Evolutionary conservation across 2,329 filamentous ascomycete species (phyloP).

Genomic region (Sclerotinia nivalis): DNA sequence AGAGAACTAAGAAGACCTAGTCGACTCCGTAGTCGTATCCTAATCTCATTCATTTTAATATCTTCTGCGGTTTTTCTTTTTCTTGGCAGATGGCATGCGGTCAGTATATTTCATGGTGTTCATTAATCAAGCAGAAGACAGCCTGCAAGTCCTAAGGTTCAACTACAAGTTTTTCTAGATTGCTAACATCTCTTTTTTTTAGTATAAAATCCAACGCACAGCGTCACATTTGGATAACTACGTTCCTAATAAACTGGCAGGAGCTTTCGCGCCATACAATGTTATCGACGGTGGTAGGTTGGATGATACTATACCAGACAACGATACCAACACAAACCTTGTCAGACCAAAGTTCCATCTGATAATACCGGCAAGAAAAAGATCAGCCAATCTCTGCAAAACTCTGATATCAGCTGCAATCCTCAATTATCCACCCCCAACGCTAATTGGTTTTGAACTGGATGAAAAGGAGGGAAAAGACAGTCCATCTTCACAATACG

Average conservation of each 20-base stretch:
- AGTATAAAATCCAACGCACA: conserved; percentile 29
- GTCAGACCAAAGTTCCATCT: conserved; percentile 51
- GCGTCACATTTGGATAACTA: conserved; percentile 25
- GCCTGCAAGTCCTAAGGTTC: not conserved
- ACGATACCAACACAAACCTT: conserved; percentile 20
- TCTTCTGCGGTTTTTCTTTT: conserved; percentile 25
- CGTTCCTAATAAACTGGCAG: conserved; percentile 27
- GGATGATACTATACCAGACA: conserved; percentile 24
- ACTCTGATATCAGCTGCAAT: conserved; percentile 58
- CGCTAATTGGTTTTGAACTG: conserved; percentile 48
- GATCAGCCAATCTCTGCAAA: conserved; percentile 52
- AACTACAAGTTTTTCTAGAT: not conserved
- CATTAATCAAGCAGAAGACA: not conserved
- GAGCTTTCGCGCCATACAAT: conserved; percentile 24
- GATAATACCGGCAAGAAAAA: conserved; percentile 52
- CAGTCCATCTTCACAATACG: conserved; percentile 20
- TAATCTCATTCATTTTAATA: conserved; percentile 25
- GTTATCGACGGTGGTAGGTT: conserved; percentile 24
- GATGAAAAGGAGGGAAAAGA: conserved; percentile 12
- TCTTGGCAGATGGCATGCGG: conserved; percentile 24
- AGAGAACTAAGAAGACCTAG: conserved; percentile 30
- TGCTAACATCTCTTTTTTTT: not conserved
- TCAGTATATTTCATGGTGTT: conserved; percentile 1
- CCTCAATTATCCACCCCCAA: conserved; percentile 60
- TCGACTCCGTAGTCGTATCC: conserved; percentile 27